These are phyloP conservation scores for Microstroma glucosiphilum DNA, from an alignment of 1,284 basidiomycete genomes.

Conservation along the genomic window DNA sequence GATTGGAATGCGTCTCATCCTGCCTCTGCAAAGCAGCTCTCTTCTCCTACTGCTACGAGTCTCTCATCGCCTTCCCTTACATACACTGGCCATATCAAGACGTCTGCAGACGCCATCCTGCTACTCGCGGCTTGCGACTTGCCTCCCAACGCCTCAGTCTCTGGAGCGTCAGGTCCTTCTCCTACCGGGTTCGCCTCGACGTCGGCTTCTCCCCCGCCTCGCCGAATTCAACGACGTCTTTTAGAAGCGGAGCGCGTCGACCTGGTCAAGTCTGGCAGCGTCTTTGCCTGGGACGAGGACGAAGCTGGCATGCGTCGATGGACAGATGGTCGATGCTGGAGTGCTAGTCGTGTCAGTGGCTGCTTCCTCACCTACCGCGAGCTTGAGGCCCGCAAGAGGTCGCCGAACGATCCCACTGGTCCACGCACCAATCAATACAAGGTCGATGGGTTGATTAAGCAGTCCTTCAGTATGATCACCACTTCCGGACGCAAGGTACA, in stretches of 20 bases:
- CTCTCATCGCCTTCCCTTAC: constrained; percentile 15
- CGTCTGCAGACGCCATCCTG: constrained; percentile 45
- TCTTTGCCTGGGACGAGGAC: constrained; percentile 50
- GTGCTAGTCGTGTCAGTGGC: constrained; percentile 54
- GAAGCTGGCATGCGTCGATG: constrained; percentile 54
- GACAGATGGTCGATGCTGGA: constrained; percentile 56
- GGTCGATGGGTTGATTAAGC: constrained; percentile 49
- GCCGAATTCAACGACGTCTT: constrained; percentile 40
- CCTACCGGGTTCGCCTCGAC: neutral
- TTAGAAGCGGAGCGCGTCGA: constrained; percentile 44
- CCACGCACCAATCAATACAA: constrained; percentile 46
- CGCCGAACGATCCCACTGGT: constrained; percentile 25
- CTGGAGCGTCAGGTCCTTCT: neutral
- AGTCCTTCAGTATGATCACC: constrained; percentile 50
- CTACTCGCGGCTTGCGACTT: constrained; percentile 46
- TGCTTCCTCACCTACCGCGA: constrained; percentile 55
- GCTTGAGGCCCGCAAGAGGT: constrained; percentile 47
- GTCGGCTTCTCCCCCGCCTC: constrained; percentile 22
- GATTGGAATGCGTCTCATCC: no score
- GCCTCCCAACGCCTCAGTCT: constrained; percentile 16
- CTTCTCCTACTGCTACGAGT: neutral
- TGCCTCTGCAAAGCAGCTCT: no score
- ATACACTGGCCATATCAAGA: constrained; percentile 46
- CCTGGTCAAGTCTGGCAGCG: constrained; percentile 39
- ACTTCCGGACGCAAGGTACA: constrained; percentile 47